Evolutionary conservation across 805 yeast genomes (phyloP), one percentile per base, ranked within the genome.

Genomic region (Zygoascus tannicola): DNA sequence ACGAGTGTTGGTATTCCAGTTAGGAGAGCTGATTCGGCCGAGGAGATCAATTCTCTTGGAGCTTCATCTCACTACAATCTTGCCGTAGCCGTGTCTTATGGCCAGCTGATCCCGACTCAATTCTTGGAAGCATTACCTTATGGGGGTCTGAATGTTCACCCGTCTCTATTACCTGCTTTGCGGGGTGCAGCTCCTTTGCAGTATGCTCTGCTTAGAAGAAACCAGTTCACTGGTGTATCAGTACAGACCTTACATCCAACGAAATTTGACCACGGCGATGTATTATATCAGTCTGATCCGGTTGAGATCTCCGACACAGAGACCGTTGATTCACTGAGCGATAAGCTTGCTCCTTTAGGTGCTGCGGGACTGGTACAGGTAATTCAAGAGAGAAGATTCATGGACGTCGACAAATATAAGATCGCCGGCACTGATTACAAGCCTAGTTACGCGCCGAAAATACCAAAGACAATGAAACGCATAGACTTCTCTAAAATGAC

Each of bases 101-200:
- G 97, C 0, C 70, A 70, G 41, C 66, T 90, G 37, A 86, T 92
- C 3, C 97, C 97, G 0, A 64, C 63, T 0, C 46, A 59, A 1
- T 76, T 86, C 50, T 60, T 92, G 1, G 40, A 56, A 0, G 40
- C 59, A 0, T 63, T 79, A 18, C 59, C 60, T 10, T 76, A 60
- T 55, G 86, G 88, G 3, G 94, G 97, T 0, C 57, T 92, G 22
- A 92, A 92, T 57, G 86, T 92, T 1, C 98, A 92, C 59, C 98
- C 98, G 0, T 86, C 96, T 0, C 59, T 87, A 4, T 69, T 92
- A 5, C 98, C 98, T 0, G 66, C 64, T 38, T 57, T 84, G 53
- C 74, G 86, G 2, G 98, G 98, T 0, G 80, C 97, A 0, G 81
- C 96, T 1, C 98, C 98, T 0, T 64, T 92, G 3, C 97, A 90